Conservation (phyloP, 2,329 filamentous ascomycete species). For the Trichoderma sp. region DNA sequence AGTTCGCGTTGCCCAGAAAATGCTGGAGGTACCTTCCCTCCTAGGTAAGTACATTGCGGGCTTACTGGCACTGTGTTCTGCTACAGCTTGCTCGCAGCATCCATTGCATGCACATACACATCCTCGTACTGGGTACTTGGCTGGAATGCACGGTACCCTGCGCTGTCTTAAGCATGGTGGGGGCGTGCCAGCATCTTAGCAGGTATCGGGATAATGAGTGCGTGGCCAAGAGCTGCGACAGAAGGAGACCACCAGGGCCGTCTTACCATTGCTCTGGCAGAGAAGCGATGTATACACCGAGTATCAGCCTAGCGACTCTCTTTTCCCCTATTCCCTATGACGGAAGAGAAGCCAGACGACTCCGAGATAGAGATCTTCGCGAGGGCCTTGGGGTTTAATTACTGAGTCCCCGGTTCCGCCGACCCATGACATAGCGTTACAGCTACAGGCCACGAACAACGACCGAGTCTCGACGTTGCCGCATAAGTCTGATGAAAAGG, state of each 20-base stretch:
- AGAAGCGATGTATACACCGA: constrained; percentile 10
- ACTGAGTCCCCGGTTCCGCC: constrained; percentile 3
- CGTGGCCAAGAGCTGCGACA: constrained; percentile 16
- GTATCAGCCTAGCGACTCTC: constrained; percentile 9
- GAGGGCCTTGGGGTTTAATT: constrained; percentile 15
- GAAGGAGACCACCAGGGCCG: constrained; percentile 10
- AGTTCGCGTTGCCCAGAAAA: neutral
- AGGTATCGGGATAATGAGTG: constrained; percentile 3
- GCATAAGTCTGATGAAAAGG: constrained; percentile 35
- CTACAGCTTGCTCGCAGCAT: neutral
- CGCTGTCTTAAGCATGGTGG: constrained; percentile 9
- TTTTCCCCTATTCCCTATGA: constrained; percentile 18
- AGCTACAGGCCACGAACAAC: constrained; percentile 1
- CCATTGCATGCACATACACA: neutral
- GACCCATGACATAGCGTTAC: neutral
- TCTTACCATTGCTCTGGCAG: constrained; percentile 1
- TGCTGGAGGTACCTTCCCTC: neutral
- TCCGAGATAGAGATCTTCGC: constrained; percentile 14
- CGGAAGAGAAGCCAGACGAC: constrained; percentile 12
- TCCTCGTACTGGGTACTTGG: neutral
- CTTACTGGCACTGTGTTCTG: neutral
- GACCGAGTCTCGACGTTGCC: constrained; percentile 3
- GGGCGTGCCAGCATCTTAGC: neutral
- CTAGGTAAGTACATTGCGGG: neutral
- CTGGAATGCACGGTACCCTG: neutral